phyloP scores from a whole-genome alignment of 2,329 filamentous ascomycete species.

The Davidsoniella neocaledoniae region DNA sequence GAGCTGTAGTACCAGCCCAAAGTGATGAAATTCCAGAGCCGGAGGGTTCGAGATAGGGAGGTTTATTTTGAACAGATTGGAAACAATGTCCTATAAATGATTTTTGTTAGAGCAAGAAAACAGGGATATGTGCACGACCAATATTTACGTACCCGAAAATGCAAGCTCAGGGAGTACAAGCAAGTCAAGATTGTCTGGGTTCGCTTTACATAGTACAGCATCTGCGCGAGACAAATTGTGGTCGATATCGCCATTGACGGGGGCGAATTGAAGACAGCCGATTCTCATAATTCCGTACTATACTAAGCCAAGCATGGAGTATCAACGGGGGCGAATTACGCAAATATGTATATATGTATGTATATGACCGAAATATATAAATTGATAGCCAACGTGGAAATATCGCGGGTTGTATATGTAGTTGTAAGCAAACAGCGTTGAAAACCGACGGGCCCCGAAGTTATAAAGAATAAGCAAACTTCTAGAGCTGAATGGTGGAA shows the following conservation, averaged over 20 bases:
- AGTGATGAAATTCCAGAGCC: slow-evolving; percentile 42
- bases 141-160: slow-evolving; percentile 23
- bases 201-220: slow-evolving; percentile 33
- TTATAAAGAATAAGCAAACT: background rate
- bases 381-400: too few relatives aligned
- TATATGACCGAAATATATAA: too few relatives aligned
- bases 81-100: slow-evolving; percentile 48
- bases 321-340: too few relatives aligned
- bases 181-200: slow-evolving; percentile 35
- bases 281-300: slow-evolving; percentile 36
- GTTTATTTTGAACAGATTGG: slow-evolving; percentile 41
- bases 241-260: slow-evolving; percentile 50
- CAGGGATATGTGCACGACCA: slow-evolving; percentile 34
- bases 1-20: slow-evolving; percentile 47
- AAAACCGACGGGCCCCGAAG: background rate
- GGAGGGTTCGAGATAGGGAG: slow-evolving; percentile 45
- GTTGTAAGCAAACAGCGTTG: too few relatives aligned
- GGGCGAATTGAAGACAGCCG: slow-evolving; percentile 54
- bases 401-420: too few relatives aligned
- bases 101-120: slow-evolving; percentile 26
- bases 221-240: slow-evolving; percentile 56
- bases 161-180: slow-evolving; percentile 53
- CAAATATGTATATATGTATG: too few relatives aligned
- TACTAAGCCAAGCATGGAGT: too few relatives aligned
- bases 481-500: background rate